Base-by-base conservation (phyloP, 805 yeast genomes). In the Hanseniaspora hatyaiensis region DNA sequence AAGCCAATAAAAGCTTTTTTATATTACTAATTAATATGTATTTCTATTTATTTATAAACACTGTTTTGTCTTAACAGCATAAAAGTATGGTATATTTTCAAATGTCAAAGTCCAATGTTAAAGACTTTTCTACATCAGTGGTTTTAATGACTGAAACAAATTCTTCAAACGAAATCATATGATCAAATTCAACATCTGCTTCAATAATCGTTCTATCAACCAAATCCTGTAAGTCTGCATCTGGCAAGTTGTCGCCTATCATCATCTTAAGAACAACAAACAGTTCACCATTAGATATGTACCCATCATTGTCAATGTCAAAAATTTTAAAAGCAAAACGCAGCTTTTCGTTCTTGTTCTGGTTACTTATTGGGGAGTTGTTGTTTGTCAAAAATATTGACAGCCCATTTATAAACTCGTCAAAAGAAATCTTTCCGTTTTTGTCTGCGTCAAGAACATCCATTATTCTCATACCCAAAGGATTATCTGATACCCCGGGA, bases 131-230 rank as follows among this genome's bases (percentile, higher is more conserved):
- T 8, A 78, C 75, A 49, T 71, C 73, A 4, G 78, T 75, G 8
- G 68, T 68, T 51, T 69, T 72, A 18, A 70, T 71, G 0, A 86
- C 85, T 45, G 70, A 71, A 54, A 76, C 77, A 63, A 92, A 92
- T 69, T 92, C 99, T 31, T 77, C 86, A 60, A 87, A 92, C 52
- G 81, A 79, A 52, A 92, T 66, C 55, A 73, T 77, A 1, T 95
- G 94, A 58, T 87, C 96, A 1, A 89, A 88, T 56, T 88, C 95
- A 24, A 62, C 57, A 59, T 88, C 97, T 44, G 86, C 88, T 61
- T 89, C 96, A 78, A 86, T 77, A 54, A 94, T 87, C 0, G 98
- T 87, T 63, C 94, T 79, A 62, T 92, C 97, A n/a, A 89, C 96
- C 46, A 92, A 76, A 64, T 94, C 97, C 62, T 92, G 99, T 49